A percentile compares a stretch with the other conserved stretches of the same genome.
Conservation (phyloP, 495 filamentous ascomycete species). For the Copromyces sp. region DNA sequence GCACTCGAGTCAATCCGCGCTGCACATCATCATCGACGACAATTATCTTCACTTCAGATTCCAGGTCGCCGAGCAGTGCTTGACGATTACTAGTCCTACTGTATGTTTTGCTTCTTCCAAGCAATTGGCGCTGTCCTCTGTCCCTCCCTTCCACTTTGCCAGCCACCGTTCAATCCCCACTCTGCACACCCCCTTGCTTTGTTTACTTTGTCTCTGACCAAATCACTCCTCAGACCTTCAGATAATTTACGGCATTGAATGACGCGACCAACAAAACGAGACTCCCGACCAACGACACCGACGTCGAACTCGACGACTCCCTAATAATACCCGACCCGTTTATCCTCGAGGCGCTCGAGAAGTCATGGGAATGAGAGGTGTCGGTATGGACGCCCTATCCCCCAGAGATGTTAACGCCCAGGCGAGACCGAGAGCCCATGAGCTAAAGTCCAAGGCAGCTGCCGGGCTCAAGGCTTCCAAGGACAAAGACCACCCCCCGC, state of each 20-base stretch:
- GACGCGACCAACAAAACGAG: not conserved
- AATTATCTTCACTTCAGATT: not conserved
- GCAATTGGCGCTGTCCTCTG: not conserved
- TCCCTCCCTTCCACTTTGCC: not conserved
- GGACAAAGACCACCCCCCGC: slow-evolving; percentile 65
- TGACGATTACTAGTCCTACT: not conserved
- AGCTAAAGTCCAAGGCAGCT: slow-evolving; percentile 45
- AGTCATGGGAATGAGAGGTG: slow-evolving; percentile 26
- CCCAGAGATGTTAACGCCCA: slow-evolving; percentile 60
- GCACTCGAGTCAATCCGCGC: not conserved
- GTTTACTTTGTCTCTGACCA: not conserved
- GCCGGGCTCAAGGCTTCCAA: slow-evolving; percentile 43
- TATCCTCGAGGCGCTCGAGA: slow-evolving; percentile 2
- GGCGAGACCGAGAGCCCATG: slow-evolving; percentile 31
- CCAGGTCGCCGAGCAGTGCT: not conserved
- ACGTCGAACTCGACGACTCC: not conserved
- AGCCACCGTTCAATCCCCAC: not conserved
- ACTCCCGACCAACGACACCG: not conserved
- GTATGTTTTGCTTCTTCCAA: not conserved
- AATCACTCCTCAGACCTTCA: not conserved
- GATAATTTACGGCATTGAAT: not conserved
- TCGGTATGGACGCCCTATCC: slow-evolving; percentile 59
- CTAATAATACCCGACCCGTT: not conserved
- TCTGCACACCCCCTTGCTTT: not conserved
- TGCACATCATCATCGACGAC: not conserved